Conservation (phyloP, 2,329 filamentous ascomycete genomes). For the Penicillium hesseltinei region DNA sequence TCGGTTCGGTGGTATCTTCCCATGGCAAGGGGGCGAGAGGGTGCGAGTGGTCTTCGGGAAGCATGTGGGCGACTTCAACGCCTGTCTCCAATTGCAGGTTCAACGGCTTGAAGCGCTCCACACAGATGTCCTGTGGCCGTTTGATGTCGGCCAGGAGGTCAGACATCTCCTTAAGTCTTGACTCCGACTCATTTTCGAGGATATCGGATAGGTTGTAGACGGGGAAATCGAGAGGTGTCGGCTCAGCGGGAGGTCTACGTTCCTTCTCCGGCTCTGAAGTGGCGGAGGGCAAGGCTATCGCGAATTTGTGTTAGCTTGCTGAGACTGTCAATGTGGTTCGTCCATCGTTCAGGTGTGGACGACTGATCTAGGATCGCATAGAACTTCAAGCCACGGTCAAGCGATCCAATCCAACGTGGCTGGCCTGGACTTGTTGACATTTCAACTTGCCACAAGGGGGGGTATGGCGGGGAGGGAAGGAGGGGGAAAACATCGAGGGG, state of each 20-base stretch:
- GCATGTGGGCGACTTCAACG: constrained; percentile 36
- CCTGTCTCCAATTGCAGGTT: constrained; percentile 42
- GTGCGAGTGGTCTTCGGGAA: constrained; percentile 35
- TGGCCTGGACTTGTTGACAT: neutral
- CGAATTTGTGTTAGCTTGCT: constrained; percentile 12
- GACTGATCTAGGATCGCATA: neutral
- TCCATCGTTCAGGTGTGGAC: too few relatives aligned
- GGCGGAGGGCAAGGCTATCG: constrained; percentile 32
- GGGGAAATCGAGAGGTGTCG: constrained; percentile 55
- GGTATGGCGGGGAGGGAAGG: neutral
- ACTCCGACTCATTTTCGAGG: constrained; percentile 34
- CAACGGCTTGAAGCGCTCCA: constrained; percentile 40
- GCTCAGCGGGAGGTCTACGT: constrained; percentile 49
- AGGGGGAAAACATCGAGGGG: neutral
- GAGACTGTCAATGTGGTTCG: neutral
- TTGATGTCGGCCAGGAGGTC: constrained; percentile 45
- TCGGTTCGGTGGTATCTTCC: constrained; percentile 24
- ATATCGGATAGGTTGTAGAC: constrained; percentile 42
- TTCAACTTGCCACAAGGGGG: neutral
- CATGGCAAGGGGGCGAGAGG: constrained; percentile 42
- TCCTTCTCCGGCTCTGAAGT: constrained; percentile 40
- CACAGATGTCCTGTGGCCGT: constrained; percentile 41
- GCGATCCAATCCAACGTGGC: neutral
- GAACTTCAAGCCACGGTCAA: neutral
- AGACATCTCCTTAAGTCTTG: constrained; percentile 41